phyloP scores from a whole-genome alignment of 129 eudicot genomes.

The Chrysanthemum seticuspe region DNA sequence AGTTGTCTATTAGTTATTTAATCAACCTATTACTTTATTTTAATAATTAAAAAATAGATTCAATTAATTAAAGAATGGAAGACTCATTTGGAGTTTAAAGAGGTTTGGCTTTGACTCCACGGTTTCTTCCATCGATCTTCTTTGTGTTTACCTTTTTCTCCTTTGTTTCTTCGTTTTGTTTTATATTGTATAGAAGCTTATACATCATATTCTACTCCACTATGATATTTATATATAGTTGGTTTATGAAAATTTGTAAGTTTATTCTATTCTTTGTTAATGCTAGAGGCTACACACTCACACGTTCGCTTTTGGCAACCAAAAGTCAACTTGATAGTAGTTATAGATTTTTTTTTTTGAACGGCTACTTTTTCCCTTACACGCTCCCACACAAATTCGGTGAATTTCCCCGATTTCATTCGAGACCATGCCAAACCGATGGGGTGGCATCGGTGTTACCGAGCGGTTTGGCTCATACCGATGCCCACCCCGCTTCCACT shows the following conservation, averaged over 20 bases:
- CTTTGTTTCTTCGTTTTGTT: conserved; percentile 46
- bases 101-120: conserved; percentile 39
- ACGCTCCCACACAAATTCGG: too few species aligned
- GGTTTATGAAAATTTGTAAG: background rate
- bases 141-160: conserved; percentile 43
- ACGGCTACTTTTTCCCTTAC: too few species aligned
- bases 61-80: conserved; percentile 25
- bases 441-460: too few species aligned
- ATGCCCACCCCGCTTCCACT: too few species aligned
- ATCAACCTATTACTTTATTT: too few species aligned
- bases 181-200: conserved; percentile 26
- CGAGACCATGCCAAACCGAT: too few species aligned
- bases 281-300: background rate
- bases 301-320: too few species aligned
- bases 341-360: too few species aligned
- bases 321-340: too few species aligned
- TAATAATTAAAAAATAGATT: background rate
- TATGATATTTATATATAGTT: background rate
- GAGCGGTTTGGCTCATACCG: too few species aligned
- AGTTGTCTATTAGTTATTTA: too few species aligned
- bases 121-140: conserved; percentile 44
- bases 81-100: conserved; percentile 34
- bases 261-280: background rate
- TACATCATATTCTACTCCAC: conserved; percentile 26
- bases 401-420: too few species aligned